These are phyloP conservation scores for Deuterostichococcus epilithicus DNA, from an alignment of 139 green algal genomes.

Conservation along the genomic window DNA sequence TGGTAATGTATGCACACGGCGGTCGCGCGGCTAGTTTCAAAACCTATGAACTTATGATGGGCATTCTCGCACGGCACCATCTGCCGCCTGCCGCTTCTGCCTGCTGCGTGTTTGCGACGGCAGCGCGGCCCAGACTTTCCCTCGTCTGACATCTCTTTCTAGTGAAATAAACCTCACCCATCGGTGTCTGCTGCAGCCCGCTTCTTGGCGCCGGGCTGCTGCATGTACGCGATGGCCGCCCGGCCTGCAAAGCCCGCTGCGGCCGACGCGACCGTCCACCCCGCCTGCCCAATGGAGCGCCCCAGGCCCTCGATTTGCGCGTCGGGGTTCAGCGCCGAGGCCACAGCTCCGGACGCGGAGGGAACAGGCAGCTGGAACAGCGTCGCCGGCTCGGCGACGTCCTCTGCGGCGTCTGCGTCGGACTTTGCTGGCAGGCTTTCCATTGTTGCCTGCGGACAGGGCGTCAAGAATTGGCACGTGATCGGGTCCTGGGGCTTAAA, in stretches of 20 bases:
- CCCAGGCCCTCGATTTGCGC: not conserved
- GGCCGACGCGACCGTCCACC: not conserved
- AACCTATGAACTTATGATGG: too few relatives aligned
- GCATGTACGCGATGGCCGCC: not conserved
- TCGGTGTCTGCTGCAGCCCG: too few relatives aligned
- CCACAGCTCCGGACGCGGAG: not conserved
- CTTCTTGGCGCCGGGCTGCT: not conserved
- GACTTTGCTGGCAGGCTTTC: not conserved
- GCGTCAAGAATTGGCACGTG: too few relatives aligned
- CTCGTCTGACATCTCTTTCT: too few relatives aligned
- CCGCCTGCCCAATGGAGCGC: not conserved
- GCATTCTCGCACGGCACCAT: too few relatives aligned
- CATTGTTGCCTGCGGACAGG: not conserved
- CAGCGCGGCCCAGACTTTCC: too few relatives aligned
- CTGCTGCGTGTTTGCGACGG: too few relatives aligned
- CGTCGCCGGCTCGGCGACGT: not conserved
- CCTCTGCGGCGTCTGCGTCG: not conserved
- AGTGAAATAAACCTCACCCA: too few relatives aligned
- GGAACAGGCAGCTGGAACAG: not conserved
- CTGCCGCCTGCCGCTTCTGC: too few relatives aligned
- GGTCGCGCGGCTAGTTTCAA: too few relatives aligned
- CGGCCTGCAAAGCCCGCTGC: not conserved
- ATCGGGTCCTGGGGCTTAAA: too few relatives aligned
- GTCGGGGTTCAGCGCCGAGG: not conserved
- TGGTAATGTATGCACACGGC: too few relatives aligned